Conservation (phyloP, 176 grass and related monocot genomes). For the Bolboschoenus planiculmis region DNA sequence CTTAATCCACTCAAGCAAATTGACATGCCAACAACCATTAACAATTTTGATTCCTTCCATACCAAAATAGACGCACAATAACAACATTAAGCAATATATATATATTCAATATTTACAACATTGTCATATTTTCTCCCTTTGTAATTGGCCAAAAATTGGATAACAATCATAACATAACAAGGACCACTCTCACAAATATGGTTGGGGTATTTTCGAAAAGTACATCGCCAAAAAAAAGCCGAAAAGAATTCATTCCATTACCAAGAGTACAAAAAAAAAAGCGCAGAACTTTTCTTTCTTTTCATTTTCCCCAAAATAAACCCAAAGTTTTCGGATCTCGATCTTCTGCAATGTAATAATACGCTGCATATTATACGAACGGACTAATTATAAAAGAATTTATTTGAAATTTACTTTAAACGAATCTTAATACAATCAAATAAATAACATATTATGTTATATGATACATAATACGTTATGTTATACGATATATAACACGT, state of each 20-base stretch:
- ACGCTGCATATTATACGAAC: no score
- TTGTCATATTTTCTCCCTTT: neutral
- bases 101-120: neutral
- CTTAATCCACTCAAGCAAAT: neutral
- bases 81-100: neutral
- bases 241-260: neutral
- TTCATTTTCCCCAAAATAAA: neutral
- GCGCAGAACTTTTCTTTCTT: neutral
- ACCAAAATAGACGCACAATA: neutral
- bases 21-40: neutral
- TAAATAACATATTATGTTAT: no score
- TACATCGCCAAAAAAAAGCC: neutral
- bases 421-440: no score
- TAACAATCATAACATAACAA: neutral
- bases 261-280: neutral
- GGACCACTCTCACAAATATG: constrained; percentile 3
- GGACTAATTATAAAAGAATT: no score
- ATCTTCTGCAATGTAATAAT: no score
- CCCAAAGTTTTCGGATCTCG: neutral
- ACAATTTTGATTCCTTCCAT: neutral
- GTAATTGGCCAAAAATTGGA: neutral
- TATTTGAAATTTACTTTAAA: no score
- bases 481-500: no score
- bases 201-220: constrained; percentile 7
- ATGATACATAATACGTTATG: no score